Evolutionary conservation across 805 yeast genomes (phyloP).

Genomic region (Cyberlindnera xishuangbannaensis): DNA sequence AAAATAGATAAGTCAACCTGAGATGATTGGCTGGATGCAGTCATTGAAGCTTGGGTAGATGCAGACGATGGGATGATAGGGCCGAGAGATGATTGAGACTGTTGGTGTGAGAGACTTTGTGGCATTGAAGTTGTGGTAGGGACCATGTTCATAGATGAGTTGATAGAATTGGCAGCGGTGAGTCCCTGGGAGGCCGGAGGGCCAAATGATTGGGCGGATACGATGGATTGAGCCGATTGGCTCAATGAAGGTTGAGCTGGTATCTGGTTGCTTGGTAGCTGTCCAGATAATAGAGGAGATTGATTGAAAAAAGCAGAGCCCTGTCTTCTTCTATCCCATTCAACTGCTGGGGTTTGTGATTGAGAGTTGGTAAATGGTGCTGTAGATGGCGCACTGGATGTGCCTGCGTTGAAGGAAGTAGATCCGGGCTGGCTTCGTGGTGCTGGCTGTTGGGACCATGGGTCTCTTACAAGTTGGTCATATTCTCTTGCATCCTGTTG

Average conservation of each 20-base stretch:
- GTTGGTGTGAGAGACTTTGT: no score
- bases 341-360: constrained; percentile 37
- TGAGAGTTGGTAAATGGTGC: constrained; percentile 22
- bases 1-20: constrained; percentile 62
- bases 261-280: constrained; percentile 19
- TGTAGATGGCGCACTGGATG: constrained; percentile 6
- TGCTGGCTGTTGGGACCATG: constrained; percentile 28
- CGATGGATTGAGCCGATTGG: constrained; percentile 2
- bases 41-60: constrained; percentile 2
- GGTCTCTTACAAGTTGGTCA: constrained; percentile 39
- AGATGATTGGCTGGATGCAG: constrained; percentile 20
- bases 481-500: constrained; percentile 33
- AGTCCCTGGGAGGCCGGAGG: not conserved
- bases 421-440: constrained; percentile 3
- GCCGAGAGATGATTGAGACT: constrained; percentile 4
- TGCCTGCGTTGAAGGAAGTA: no score
- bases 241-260: constrained; percentile 21
- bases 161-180: not conserved
- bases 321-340: constrained; percentile 49
- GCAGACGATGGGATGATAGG: constrained; percentile 8
- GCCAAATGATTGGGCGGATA: no score
- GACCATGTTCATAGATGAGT: not conserved
- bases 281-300: constrained; percentile 22
- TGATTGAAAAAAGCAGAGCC: constrained; percentile 45
- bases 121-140: not conserved